Evolutionary conservation across 225 moss, liverwort and hornwort genomes (phyloP).

Genomic region (Pseudisothecium myosuroides): DNA sequence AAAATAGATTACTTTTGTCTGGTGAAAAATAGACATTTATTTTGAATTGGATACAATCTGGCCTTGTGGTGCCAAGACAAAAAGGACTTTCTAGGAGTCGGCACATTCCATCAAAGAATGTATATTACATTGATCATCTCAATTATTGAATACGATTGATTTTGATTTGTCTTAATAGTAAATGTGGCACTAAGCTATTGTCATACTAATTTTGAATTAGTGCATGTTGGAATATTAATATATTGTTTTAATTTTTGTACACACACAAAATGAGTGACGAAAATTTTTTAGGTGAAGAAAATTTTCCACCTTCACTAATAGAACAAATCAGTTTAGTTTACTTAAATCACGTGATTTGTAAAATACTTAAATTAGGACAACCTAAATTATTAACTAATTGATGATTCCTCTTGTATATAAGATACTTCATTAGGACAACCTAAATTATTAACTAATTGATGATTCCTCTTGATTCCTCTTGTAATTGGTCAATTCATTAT

Average conservation of each 20-base stretch:
- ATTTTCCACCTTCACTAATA: background rate
- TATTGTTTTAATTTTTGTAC: background rate
- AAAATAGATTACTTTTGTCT: too few relatives aligned
- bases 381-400: accelerated
- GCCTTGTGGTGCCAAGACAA: too few relatives aligned
- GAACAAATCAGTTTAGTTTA: background rate
- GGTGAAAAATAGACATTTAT: too few relatives aligned
- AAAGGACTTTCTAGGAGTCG: too few relatives aligned
- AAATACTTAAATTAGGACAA: background rate
- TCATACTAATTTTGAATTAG: background rate
- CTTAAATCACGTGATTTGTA: accelerated
- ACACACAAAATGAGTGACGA: background rate
- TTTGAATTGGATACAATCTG: too few relatives aligned
- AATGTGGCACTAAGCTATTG: accelerated
- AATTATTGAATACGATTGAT: background rate
- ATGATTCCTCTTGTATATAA: too few relatives aligned
- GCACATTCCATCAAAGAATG: too few relatives aligned
- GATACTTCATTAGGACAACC: too few relatives aligned
- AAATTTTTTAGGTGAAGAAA: background rate
- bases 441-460: too few relatives aligned
- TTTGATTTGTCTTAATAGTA: background rate
- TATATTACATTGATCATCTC: background rate
- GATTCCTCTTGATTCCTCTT: too few relatives aligned
- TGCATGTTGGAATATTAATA: background rate
- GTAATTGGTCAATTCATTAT: background rate